Evolutionary conservation across 2,329 filamentous ascomycete genomes (phyloP), one percentile per base, ranked within the genome.

Genomic region (Paraconiothyrium sp.): DNA sequence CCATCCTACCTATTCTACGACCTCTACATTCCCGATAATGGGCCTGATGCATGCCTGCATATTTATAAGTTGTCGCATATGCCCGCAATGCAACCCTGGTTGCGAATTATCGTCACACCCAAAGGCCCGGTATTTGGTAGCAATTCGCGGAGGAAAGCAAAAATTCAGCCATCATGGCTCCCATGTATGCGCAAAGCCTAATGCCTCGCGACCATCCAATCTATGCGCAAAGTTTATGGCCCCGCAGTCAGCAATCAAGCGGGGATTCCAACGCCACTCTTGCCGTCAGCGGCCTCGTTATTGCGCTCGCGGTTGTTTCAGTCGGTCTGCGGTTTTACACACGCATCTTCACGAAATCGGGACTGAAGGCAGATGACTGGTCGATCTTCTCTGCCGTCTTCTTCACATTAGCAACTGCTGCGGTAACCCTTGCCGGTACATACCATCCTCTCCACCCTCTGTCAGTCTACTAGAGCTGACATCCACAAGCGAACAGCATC

Each of bases 361-460:
- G 55, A 9, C 20, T 57, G 44, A 57, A 57, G 20, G 16, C 47
- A 9, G 55, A 57, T 16, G 55, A 57, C 34, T 57, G 55, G 55
- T 20, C 32, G 14, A 57, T 57, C 20, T 50, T 57, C 20, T 27
- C 47, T 14, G 55, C 55, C 1, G 55, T 57, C 7, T 16, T 57
- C 4, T 49, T 57, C 32, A 49, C 47, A 35, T 11, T 57, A 41
- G 55, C 47, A 16, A 57, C 47, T 22, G 55, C 55, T 6, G 55
- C 32, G 24, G n/a, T 57, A 4, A 47, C 44, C 13, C 41, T 57
- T 6, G 24, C 22, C 2, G 55, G 55, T 57, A 57, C 14, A 9
- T 48, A 13, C n/a, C 20, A 16, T 22, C 6, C 16, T 41, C 20
- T 7, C 49, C 24, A 30, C 2, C n/a, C 22, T 47, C 4, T 16